phyloP scores from a whole-genome alignment of 1,139 yeast genomes.

The Suhomyces guaymorum region DNA sequence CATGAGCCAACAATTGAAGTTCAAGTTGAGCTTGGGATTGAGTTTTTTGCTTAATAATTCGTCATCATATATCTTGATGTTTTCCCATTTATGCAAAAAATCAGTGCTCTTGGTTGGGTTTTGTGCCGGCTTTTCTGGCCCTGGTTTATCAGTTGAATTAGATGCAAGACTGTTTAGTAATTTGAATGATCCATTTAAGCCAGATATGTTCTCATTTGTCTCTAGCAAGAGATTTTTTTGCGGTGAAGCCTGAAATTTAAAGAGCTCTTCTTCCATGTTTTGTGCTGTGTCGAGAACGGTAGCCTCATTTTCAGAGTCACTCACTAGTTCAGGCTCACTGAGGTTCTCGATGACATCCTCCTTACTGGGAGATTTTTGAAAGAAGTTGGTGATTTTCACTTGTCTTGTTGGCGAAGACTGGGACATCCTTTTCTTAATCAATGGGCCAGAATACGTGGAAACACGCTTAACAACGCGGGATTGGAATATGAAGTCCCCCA shows the following conservation, averaged over 20 bases:
- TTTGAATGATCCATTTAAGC: constrained; percentile 21
- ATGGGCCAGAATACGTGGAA: constrained; percentile 9
- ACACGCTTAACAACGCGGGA: constrained; percentile 9
- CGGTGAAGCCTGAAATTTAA: constrained; percentile 15
- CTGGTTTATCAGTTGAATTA: background rate
- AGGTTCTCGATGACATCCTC: constrained; percentile 2
- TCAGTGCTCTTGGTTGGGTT: too few relatives aligned
- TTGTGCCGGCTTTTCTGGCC: background rate
- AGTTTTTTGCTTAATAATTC: constrained; percentile 25
- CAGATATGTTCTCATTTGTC: constrained; percentile 16
- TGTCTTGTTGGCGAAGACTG: constrained; percentile 15
- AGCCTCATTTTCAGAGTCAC: constrained; percentile 32
- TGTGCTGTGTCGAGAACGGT: constrained; percentile 12
- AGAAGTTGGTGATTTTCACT: constrained; percentile 16
- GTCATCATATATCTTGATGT: constrained; percentile 35
- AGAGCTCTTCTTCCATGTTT: constrained; percentile 23
- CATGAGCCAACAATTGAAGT: constrained; percentile 34
- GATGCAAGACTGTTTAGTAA: constrained; percentile 13
- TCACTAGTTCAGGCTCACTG: constrained; percentile 19
- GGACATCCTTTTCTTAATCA: constrained; percentile 7
- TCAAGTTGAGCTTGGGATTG: constrained; percentile 21
- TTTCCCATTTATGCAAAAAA: constrained; percentile 14
- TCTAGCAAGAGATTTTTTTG: constrained; percentile 6
- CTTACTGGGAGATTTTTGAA: constrained; percentile 10
- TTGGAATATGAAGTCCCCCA: constrained; percentile 15